Evolutionary conservation across 805 yeast genomes (phyloP), one percentile per base, ranked within the genome.

Genomic region (Cyberlindnera maclurae): DNA sequence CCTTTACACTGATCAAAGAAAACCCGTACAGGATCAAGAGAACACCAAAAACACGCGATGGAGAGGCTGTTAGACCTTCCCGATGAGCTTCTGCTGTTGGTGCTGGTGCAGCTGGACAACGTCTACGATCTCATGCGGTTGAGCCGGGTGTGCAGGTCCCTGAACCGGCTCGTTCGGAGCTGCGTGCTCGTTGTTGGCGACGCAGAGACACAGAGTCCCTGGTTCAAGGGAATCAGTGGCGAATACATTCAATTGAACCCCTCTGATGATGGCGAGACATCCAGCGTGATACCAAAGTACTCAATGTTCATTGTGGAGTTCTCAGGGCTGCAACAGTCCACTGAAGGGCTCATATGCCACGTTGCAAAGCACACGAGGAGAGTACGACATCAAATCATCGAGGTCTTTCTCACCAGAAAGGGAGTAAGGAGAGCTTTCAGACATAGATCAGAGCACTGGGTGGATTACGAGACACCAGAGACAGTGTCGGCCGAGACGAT

Each of bases 181-280:
- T 37, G 44, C 13, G 57, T 52, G 15, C 38, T 52, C 9, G 39
- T 44, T 3, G 31, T 50, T 15, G 47, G 52, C 4, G 57, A 52
- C 33, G 28, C 47, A 4, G 29, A 39, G 3, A 5, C 30, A 8
- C 37, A 37, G 7, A 41, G 51, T 9, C 32, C 27, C 0, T 28
- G 29, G 11, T 51, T 51, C 45, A 34, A 33, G 5, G 12, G 44
- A 11, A 46, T 51, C 11, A 22, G 45, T 1, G 37, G 31, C 4
- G 32, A 28, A 2, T 41, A 32, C 15, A 13, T 47, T 3, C 26
- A 33, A 9, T 36, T 49, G 34, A 33, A 33, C 3, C 20, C 34
- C 2, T 28, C 34, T 1, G 26, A 26, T 3, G 37, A 31, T 13
- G 28, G n/a, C n/a, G 20, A 6, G 6, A 5, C 18, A 3, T 15